These are phyloP conservation scores for Salvia miltiorrhiza DNA, from an alignment of 257 asterid genomes.

Conservation along the genomic window DNA sequence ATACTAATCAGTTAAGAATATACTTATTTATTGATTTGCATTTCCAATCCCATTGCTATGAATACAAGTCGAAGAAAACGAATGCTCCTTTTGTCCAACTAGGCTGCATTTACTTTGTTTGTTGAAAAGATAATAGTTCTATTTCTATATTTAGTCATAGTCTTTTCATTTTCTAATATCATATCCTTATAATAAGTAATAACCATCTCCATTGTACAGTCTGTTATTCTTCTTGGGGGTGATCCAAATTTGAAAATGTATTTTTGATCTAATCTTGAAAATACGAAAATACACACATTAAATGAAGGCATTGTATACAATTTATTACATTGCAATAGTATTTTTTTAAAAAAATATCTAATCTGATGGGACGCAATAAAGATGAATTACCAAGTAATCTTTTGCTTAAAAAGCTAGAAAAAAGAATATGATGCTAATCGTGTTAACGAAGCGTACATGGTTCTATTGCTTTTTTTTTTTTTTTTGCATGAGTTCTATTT, in stretches of 20 bases:
- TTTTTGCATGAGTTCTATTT: background rate
- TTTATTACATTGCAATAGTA: no score
- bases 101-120: background rate
- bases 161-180: background rate
- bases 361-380: no score
- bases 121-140: background rate
- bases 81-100: background rate
- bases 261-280: no score
- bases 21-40: background rate
- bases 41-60: background rate
- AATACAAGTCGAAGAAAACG: background rate
- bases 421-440: background rate
- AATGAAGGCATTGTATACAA: no score
- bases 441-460: background rate
- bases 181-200: no score
- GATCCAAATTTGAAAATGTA: no score
- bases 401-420: constrained; percentile 15
- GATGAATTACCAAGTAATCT: background rate
- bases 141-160: background rate
- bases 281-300: no score
- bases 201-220: no score
- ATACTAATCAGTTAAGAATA: background rate
- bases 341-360: no score
- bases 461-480: no score
- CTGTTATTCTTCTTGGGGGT: no score